phyloP scores from a whole-genome alignment of 345 rosid genomes.

The Hibiscus trionum region DNA sequence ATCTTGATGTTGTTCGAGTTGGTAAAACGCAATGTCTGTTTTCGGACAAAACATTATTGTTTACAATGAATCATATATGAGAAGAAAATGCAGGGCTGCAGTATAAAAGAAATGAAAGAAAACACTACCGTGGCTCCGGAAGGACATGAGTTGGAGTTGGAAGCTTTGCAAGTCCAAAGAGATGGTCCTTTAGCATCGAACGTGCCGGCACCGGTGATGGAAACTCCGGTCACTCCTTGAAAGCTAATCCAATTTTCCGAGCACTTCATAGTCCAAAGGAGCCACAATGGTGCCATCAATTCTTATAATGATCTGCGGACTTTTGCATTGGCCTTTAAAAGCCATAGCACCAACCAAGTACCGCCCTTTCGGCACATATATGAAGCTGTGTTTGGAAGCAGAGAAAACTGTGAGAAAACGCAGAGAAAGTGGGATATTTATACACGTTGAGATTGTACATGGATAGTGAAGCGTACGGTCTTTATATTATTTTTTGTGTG shows the following conservation, averaged over 20 bases:
- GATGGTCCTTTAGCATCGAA: constrained; percentile 51
- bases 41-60: not conserved
- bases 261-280: constrained; percentile 32
- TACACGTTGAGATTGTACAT: not conserved
- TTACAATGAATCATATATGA: not conserved
- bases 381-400: not conserved
- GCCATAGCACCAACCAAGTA: constrained; percentile 30
- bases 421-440: not conserved
- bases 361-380: constrained; percentile 40
- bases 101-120: not conserved
- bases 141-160: constrained; percentile 27
- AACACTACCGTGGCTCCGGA: constrained; percentile 47
- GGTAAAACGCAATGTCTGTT: constrained; percentile 20
- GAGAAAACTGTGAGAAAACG: not conserved
- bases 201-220: constrained; percentile 40
- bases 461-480: not conserved
- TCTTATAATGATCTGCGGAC: constrained; percentile 28
- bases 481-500: too few relatives aligned
- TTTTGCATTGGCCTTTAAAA: constrained; percentile 41
- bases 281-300: constrained; percentile 46
- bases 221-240: constrained; percentile 31
- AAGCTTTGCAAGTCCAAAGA: constrained; percentile 49
- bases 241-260: constrained; percentile 51
- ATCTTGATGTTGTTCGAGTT: constrained; percentile 19
- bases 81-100: not conserved